Percentiles rank a stretch among this genome's conserved stretches.
These are phyloP conservation scores for Fusarium avenaceum DNA, from an alignment of 2,329 filamentous ascomycete genomes.

Conservation along the genomic window DNA sequence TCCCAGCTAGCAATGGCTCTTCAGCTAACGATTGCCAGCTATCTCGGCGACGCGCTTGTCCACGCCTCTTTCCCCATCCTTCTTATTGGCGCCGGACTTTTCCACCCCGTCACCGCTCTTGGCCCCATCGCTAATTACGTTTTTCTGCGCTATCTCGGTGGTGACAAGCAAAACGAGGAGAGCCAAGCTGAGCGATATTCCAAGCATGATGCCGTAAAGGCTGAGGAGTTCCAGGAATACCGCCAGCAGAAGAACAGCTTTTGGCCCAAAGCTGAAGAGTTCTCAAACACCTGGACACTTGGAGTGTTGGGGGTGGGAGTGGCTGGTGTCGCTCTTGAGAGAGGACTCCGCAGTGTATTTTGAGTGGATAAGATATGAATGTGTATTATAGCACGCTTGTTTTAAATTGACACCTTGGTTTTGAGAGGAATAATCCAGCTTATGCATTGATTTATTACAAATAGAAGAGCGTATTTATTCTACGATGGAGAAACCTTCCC, in stretches of 20 bases:
- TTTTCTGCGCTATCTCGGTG: slow-evolving; percentile 17
- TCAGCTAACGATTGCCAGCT: background rate
- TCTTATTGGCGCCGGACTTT: slow-evolving; percentile 6
- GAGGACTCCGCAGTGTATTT: background rate
- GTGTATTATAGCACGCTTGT: background rate
- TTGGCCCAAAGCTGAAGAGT: slow-evolving; percentile 19
- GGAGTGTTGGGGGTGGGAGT: slow-evolving; percentile 1
- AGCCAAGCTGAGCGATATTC: slow-evolving; percentile 17
- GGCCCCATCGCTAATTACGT: slow-evolving; percentile 21
- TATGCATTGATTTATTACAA: no score
- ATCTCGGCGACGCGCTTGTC: slow-evolving; percentile 15
- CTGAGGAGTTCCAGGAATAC: slow-evolving; percentile 3
- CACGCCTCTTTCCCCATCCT: slow-evolving; percentile 23
- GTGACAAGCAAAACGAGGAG: slow-evolving; percentile 20
- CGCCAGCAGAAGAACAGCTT: slow-evolving; percentile 25
- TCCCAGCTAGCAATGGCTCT: fast-evolving
- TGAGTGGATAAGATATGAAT: background rate
- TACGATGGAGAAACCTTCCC: no score
- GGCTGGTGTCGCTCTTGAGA: slow-evolving; percentile 9
- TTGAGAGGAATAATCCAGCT: no score
- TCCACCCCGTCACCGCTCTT: slow-evolving; percentile 7
- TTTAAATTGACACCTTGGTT: no score
- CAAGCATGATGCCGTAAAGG: slow-evolving; percentile 9
- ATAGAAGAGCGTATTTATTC: fast-evolving
- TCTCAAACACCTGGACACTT: slow-evolving; percentile 8